These are phyloP conservation scores for Platanus orientalis DNA, from an alignment of 164 flowering plant species.

Conservation along the genomic window DNA sequence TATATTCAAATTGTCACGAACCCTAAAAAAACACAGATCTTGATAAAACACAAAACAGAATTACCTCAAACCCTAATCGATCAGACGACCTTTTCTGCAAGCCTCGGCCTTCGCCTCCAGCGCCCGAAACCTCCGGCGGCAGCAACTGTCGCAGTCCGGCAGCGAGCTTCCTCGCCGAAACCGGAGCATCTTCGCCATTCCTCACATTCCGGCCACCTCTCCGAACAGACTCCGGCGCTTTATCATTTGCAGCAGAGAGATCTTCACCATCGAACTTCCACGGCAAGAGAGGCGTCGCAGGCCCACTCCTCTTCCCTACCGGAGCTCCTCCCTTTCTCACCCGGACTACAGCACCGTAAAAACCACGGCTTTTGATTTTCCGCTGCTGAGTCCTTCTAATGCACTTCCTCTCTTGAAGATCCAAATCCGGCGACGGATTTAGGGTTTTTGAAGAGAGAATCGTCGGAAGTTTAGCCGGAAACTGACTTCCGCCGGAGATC, in stretches of 20 bases:
- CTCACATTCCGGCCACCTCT: constrained; percentile 27
- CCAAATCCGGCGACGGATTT: constrained; percentile 22
- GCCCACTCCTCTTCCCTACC: constrained; percentile 51
- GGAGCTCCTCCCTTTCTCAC: constrained; percentile 27
- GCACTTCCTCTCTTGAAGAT: constrained; percentile 25
- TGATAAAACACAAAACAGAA: background rate
- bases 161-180: constrained; percentile 83
- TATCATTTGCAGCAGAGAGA: constrained; percentile 8
- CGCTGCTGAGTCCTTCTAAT: constrained; percentile 26
- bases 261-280: constrained; percentile 68
- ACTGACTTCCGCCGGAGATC: constrained; percentile 29
- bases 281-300: constrained; percentile 69
- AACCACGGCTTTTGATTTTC: constrained; percentile 25
- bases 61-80: constrained; percentile 51
- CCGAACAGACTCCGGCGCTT: constrained; percentile 22
- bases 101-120: constrained; percentile 10
- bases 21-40: constrained; percentile 20
- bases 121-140: constrained; percentile 29
- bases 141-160: constrained; percentile 81
- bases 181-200: constrained; percentile 17
- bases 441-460: constrained; percentile 19
- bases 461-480: constrained; percentile 17
- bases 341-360: constrained; percentile 26
- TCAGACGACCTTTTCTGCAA: constrained; percentile 13
- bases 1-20: background rate